Evolutionary conservation across 352 stramenopile species (phyloP), one percentile per base, ranked within the genome.

Genomic region (Elongisporangium prolatum): DNA sequence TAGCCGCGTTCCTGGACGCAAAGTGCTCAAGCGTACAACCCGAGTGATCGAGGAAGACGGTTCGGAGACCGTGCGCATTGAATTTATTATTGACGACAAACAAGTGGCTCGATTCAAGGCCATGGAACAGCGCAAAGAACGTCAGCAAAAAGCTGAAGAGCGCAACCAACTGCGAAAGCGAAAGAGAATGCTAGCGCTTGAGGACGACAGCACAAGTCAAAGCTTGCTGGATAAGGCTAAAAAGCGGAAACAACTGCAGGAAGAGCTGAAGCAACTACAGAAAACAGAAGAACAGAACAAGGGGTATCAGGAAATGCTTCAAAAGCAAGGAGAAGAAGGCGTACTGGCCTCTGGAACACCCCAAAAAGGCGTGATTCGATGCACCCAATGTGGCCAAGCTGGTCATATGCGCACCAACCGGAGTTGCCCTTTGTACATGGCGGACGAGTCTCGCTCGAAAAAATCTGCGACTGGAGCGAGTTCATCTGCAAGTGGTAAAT

Each of bases 401-500:
- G 84, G 84, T 4, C 84, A 94, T 61, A 94, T 94, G 79, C 82
- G 83, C 44, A 94, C 82, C 17, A 94, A 94, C 52, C 78, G 84
- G 18, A 92, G 77, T 24, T 94, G 84, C 52, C 82, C 83, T 10
- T 60, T 94, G 53, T 94, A 90, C 61, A 91, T 91, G 82, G 82
- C 82, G 0, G 77, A 89, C 61, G 75, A 86, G 37, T 58, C 67
- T 14, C 67, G 70, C 10, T 56, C 67, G 11, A 86, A 83, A 38
- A 83, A 78, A 25, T 14, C 49, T 17, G 28, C 11, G 16, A 44
- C 61, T 21, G 56, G 59, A 16, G 55, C 54, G 7, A n/a, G n/a
- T n/a, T 34, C 16, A 7, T 34, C 54, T 21, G 25, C 47, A 7
- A n/a, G 17, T 9, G 56, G 58, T 21, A 75, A 68, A 25, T 48